Base-by-base conservation (phyloP, 228 moss, liverwort and hornwort genomes). In the Sphagnum magellanicum region DNA sequence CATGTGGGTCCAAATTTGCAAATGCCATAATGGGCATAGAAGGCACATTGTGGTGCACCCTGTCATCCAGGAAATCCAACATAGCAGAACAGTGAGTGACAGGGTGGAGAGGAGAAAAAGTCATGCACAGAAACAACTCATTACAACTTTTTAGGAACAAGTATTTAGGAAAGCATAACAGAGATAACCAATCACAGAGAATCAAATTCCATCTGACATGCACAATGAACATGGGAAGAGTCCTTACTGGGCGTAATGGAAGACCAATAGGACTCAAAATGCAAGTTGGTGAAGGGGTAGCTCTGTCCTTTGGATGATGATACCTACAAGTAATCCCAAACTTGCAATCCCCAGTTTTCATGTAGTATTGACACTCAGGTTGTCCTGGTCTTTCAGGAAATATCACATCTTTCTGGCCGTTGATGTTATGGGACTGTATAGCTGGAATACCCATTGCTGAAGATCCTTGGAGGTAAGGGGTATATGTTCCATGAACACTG, bases 311-410 rank as follows among this genome's bases (percentile, higher is more conserved):
- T 4, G 98, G 98, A 72, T 98, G 98, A 81, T 98, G 91, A 74
- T 91, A 98, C 71, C 93, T 87, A 87, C 98, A 98, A 57, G 98
- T 98, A 11, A 90, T 89, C 49, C 98, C 98, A 80, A 94, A 98
- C 76, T 98, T 98, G 92, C 98, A 98, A 75, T 98, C 98, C 46
- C 98, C 98, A 0, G 98, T 98, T 76, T 94, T 98, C 92, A 98
- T 98, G 70, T 98, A 98, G 67, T 98, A 98, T 73, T 92, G 94
- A 78, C 98, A 98, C 79, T 98, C 93, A 6, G 88, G 91, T 77
- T 94, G 94, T 67, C 98, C 98, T 52, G 98, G 98, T 70, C 98
- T 81, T 79, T 98, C 98, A 16, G 98, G 98, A 65, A 98, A 94
- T 68, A 81, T 76, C 3, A 74, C 80, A 49, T 98, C 98, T 79